These are phyloP conservation scores for Phellopilus nigrolimitatus DNA, from an alignment of 1,284 basidiomycete genomes.

Conservation along the genomic window DNA sequence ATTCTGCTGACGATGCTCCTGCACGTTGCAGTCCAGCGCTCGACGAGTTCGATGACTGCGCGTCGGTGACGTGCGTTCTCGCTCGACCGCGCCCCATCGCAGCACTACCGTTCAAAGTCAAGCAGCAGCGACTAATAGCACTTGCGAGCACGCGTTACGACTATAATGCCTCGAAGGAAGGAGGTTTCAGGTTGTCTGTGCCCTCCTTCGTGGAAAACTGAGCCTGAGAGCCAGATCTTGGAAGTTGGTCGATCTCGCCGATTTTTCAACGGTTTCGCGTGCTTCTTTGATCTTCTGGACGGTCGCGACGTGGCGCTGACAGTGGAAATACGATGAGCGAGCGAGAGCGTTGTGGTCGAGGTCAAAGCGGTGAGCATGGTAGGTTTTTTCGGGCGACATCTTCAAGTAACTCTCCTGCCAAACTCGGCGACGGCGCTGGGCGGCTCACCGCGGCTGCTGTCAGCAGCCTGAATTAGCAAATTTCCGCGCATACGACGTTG, in stretches of 20 bases:
- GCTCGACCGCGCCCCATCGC: constrained; percentile 2
- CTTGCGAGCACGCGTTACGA: background rate
- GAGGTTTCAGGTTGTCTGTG: background rate
- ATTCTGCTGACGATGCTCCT: background rate
- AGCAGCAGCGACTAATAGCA: background rate
- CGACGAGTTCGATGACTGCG: constrained; percentile 3
- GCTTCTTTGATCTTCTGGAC: constrained; percentile 13
- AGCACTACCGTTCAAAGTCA: background rate
- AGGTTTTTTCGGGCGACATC: constrained; percentile 12
- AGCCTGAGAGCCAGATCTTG: background rate
- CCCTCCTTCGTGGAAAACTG: background rate
- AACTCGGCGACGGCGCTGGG: too few species aligned
- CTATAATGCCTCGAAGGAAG: background rate
- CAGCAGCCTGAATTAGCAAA: too few species aligned
- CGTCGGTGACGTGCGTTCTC: constrained; percentile 4
- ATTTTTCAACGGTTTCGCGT: constrained; percentile 18
- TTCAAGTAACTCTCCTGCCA: too few species aligned
- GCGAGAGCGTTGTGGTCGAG: constrained; percentile 12
- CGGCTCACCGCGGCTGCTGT: too few species aligned
- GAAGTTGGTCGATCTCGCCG: constrained; percentile 10
- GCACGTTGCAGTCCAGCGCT: background rate
- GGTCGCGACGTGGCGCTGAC: background rate
- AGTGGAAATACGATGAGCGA: background rate
- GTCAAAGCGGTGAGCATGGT: constrained; percentile 10
- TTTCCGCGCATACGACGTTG: too few species aligned